Evolutionary conservation across 805 yeast species (phyloP).

Genomic region (Suhomyces xylopsoci): DNA sequence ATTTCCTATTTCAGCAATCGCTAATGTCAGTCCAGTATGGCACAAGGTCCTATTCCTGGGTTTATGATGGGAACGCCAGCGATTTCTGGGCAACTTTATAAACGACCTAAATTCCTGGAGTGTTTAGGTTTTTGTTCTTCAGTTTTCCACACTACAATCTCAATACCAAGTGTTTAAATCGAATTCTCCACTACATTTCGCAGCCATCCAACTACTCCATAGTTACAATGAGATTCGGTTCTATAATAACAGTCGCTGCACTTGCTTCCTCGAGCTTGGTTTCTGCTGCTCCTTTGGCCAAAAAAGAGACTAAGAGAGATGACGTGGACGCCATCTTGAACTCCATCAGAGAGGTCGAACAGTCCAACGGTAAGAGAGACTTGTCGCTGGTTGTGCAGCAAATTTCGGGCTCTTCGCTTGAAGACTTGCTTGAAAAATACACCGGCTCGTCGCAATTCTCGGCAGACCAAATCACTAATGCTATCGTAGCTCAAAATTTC

Average conservation of each 20-base stretch:
- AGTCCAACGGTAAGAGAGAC: conserved; percentile 2
- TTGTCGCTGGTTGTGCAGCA: conserved; percentile 10
- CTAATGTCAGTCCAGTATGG: not conserved
- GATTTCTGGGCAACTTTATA: not conserved
- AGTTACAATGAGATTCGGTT: conserved; percentile 17
- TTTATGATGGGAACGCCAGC: not conserved
- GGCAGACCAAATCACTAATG: conserved; percentile 12
- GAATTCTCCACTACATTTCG: not conserved
- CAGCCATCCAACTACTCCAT: not conserved
- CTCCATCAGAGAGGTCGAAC: not conserved
- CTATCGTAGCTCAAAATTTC: conserved; percentile 14
- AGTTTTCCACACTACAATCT: not conserved
- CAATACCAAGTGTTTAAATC: not conserved
- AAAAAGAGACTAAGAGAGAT: conserved; percentile 7
- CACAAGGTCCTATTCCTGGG: not conserved
- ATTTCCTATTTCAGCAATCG: not conserved
- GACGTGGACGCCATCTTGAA: not conserved
- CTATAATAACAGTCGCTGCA: conserved; percentile 16
- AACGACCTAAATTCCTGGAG: not conserved
- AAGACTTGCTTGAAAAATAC: conserved; percentile 16
- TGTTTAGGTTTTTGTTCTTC: not conserved
- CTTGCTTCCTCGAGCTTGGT: conserved; percentile 16
- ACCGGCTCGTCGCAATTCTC: conserved; percentile 14
- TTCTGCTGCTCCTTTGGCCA: conserved; percentile 20
- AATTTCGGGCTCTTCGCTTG: conserved; percentile 13